Evolutionary conservation across 352 stramenopile species (phyloP).

Genomic region (Pythium utonaiense): DNA sequence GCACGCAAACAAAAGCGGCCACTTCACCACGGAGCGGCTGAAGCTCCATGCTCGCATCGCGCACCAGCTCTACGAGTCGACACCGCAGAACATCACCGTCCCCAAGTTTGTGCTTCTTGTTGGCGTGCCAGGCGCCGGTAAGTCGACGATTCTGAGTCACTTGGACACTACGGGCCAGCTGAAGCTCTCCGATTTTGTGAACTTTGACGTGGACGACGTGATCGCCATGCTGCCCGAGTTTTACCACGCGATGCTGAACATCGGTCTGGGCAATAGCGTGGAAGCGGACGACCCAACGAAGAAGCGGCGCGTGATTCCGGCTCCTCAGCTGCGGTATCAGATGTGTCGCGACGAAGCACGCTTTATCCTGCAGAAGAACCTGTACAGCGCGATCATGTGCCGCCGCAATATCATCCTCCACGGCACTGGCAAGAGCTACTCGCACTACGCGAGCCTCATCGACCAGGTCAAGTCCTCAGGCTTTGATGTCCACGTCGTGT

Average conservation of each 20-base stretch:
- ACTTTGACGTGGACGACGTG: slow-evolving; percentile 80
- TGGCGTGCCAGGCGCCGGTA: slow-evolving; percentile 62
- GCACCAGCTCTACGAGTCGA: slow-evolving; percentile 59
- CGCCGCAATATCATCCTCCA: slow-evolving; percentile 81
- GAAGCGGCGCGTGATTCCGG: slow-evolving; percentile 23
- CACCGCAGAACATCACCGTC: slow-evolving; percentile 44
- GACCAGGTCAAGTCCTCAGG: slow-evolving; percentile 62
- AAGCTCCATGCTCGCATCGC: slow-evolving; percentile 70
- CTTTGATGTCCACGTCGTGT: slow-evolving; percentile 77
- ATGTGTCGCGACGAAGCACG: slow-evolving; percentile 76
- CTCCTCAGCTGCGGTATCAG: slow-evolving; percentile 67
- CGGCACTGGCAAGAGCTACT: slow-evolving; percentile 70
- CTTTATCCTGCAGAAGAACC: slow-evolving; percentile 81
- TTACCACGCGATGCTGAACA: slow-evolving; percentile 81
- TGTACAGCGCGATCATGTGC: slow-evolving; percentile 72
- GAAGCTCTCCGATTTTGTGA: slow-evolving; percentile 74
- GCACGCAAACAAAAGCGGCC: slow-evolving; percentile 51
- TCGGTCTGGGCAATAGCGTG: slow-evolving; percentile 56
- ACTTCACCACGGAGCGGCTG: slow-evolving; percentile 60
- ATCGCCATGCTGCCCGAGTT: slow-evolving; percentile 78
- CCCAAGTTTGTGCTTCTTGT: slow-evolving; percentile 72
- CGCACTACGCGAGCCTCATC: slow-evolving; percentile 55
- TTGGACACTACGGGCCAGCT: slow-evolving; percentile 65
- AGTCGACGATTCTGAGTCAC: slow-evolving; percentile 75
- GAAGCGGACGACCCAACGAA: not conserved